A percentile compares a stretch with the other conserved stretches of the same genome.
Conservation (phyloP, 139 green algal species). For the Closterium sp. region DNA sequence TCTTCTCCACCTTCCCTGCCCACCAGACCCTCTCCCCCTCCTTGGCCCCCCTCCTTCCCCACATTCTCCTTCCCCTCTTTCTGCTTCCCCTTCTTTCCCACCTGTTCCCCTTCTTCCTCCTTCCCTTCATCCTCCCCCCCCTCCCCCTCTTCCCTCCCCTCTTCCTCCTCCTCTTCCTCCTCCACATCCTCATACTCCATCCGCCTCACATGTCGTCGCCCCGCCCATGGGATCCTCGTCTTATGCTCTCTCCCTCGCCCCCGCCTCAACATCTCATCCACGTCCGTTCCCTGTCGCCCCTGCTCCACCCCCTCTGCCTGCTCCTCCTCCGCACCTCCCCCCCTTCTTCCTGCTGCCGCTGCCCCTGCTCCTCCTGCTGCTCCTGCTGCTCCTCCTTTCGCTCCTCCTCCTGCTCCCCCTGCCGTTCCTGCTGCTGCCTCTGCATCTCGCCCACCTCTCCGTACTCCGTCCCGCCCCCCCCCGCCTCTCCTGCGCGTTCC, state of each 20-base stretch:
- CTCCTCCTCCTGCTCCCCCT: not conserved
- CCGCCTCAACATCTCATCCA: not conserved
- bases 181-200: not conserved
- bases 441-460: not conserved
- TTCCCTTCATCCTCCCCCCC: not conserved
- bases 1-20: not conserved
- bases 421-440: not conserved
- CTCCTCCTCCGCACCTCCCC: not conserved
- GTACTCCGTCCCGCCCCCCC: too few relatives aligned
- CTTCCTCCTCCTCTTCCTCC: not conserved
- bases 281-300: not conserved
- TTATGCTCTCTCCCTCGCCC: not conserved
- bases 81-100: not conserved
- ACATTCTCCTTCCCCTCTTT: not conserved
- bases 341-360: not conserved
- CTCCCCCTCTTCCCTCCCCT: not conserved
- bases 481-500: too few relatives aligned
- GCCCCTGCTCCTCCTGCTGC: not conserved
- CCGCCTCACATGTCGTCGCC: not conserved
- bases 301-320: not conserved
- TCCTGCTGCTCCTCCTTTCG: not conserved
- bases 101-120: not conserved
- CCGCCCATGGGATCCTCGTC: not conserved
- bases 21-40: not conserved
- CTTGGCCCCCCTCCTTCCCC: not conserved